phyloP scores from a whole-genome alignment of 371 early-diverging fungal genomes.

The Syncephalis plumigaleata region DNA sequence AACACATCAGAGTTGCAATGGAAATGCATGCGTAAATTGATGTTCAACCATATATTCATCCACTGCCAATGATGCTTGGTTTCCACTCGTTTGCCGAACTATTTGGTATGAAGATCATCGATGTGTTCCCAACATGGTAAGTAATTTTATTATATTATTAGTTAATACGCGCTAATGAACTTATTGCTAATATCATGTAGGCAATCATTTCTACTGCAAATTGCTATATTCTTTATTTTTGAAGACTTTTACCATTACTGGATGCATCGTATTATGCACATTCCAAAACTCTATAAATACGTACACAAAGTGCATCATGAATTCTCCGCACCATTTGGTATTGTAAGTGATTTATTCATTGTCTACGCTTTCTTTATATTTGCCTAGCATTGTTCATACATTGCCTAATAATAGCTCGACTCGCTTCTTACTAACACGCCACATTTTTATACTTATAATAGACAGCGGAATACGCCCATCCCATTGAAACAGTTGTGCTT shows the following conservation, averaged over 20 bases:
- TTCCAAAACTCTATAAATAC: constrained; percentile 67
- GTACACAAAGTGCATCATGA: constrained; percentile 92
- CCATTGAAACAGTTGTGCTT: constrained; percentile 55
- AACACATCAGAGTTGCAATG: constrained; percentile 48
- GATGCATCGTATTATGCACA: constrained; percentile 75
- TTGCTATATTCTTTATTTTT: constrained; percentile 54
- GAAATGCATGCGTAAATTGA: constrained; percentile 52
- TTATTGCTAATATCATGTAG: constrained; percentile 4
- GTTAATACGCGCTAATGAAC: constrained; percentile 2
- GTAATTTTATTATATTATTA: constrained; percentile 11
- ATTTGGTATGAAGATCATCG: constrained; percentile 66
- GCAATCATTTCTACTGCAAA: constrained; percentile 12
- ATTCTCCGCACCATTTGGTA: constrained; percentile 77
- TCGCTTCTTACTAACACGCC: neutral
- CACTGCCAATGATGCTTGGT: constrained; percentile 65
- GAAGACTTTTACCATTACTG: constrained; percentile 73
- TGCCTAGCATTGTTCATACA: too few species aligned
- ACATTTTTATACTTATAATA: neutral
- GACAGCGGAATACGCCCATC: constrained; percentile 75
- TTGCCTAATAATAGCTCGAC: neutral
- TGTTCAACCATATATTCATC: constrained; percentile 52
- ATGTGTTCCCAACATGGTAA: constrained; percentile 71
- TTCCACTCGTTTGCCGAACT: constrained; percentile 70
- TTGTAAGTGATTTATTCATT: constrained; percentile 17
- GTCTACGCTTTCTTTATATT: too few species aligned